These are phyloP conservation scores for Suhomyces emberorum DNA, from an alignment of 805 yeast species.

Conservation along the genomic window DNA sequence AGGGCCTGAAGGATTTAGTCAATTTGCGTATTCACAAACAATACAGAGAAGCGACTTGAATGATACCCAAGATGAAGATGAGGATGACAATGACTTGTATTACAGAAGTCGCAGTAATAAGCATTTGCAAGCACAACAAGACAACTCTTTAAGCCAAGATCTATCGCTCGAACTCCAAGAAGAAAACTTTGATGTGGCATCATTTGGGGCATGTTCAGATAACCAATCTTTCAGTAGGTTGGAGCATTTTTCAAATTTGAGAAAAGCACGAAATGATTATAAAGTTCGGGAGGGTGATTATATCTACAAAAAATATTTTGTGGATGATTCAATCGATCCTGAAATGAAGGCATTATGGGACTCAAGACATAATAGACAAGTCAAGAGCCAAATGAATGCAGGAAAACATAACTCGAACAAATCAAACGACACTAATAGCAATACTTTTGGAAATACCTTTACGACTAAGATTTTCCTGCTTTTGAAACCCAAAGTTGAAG, in stretches of 20 bases:
- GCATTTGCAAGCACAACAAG: background rate
- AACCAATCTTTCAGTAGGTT: constrained; percentile 7
- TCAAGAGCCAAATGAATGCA: background rate
- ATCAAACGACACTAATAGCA: background rate
- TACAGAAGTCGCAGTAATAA: constrained; percentile 17
- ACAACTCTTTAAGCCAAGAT: background rate
- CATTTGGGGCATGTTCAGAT: constrained; percentile 1
- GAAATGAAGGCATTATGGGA: constrained; percentile 54
- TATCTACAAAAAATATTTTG: constrained; percentile 41
- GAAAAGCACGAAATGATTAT: constrained; percentile 41
- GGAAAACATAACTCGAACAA: background rate
- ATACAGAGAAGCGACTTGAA: background rate
- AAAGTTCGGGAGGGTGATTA: constrained; percentile 60
- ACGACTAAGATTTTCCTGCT: background rate
- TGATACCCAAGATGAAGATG: constrained; percentile 8
- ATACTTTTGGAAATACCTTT: background rate
- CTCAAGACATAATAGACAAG: constrained; percentile 29
- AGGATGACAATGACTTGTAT: constrained; percentile 13
- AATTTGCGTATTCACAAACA: background rate
- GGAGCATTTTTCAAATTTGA: constrained; percentile 9
- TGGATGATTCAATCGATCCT: constrained; percentile 44
- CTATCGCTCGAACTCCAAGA: background rate
- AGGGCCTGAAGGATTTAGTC: background rate
- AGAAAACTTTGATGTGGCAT: background rate
- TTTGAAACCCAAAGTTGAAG: background rate